Base-by-base conservation (phyloP, 345 rosid species). In the Brassica carinata region DNA sequence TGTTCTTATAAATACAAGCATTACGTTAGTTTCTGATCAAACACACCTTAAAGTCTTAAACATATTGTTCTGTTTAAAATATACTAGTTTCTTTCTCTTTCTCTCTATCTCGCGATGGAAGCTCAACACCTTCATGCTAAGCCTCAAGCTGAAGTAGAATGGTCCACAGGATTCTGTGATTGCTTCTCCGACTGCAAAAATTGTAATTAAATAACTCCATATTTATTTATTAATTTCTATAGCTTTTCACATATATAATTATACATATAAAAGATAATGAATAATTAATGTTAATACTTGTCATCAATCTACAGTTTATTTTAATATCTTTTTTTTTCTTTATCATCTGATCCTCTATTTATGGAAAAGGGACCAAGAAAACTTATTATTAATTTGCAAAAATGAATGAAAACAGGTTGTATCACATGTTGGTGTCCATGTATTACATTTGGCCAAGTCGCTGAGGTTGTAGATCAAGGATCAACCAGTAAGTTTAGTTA, bases 131-230 rank as follows among this genome's bases (percentile, higher is more conserved):
- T 34, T 70, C 76, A 75, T 70, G 80, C 5, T 31, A 81, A 75
- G 40, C 67, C 29, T 75, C 76, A 7, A 8, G 51, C 76, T 57
- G 69, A 70, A 65, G 84, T 26, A 66, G 59, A 81, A 68, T 89
- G 89, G 93, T 88, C 91, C 15, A 71, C 85, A n/a, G 93, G 89
- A n/a, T 82, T 88, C 2, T 85, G 82, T 9, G 87, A 86, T 67
- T 89, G 91, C 80, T 86, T 64, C 77, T 81, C 87, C 1, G 86
- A 87, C 72, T 62, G 59, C 63, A 5, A 18, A 13, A 76, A 18
- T 64, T 87, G 91, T 87, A 78, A 79, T 36, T 2, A 23, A 31
- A 55, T 23, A 33, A 23, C 64, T 15, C 29, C n/a, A 1, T 23
- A 23, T 19, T 59, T 23, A 58, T 19, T 78, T 36, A 55, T 26